These are phyloP conservation scores for Xylaria sp. DNA, from an alignment of 2,329 filamentous ascomycete genomes.

Conservation along the genomic window DNA sequence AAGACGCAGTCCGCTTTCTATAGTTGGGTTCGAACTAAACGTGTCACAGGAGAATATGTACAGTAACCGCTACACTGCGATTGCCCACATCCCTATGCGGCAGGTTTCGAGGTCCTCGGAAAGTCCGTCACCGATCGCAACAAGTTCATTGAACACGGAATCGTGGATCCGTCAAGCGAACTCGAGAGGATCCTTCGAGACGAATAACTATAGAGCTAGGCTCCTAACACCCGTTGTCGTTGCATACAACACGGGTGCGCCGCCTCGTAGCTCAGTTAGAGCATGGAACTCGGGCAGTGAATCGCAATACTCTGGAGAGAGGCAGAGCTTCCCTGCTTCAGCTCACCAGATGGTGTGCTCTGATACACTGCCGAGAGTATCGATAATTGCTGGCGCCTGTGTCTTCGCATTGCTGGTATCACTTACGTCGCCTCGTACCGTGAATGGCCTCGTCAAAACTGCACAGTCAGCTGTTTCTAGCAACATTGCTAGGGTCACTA, in stretches of 20 bases:
- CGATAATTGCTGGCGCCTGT: not conserved
- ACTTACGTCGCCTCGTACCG: not conserved
- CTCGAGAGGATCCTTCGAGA: not conserved
- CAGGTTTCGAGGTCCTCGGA: not conserved
- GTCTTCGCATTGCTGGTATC: not conserved
- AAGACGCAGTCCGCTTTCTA: conserved; percentile 9
- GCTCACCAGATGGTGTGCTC: not conserved
- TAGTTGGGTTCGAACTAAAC: conserved; percentile 4
- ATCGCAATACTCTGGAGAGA: not conserved
- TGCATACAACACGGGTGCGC: not conserved
- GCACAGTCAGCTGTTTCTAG: not conserved
- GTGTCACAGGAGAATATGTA: conserved; percentile 6
- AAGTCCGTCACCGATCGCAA: not conserved
- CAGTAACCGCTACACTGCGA: not conserved
- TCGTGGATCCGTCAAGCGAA: not conserved
- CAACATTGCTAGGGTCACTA: not conserved
- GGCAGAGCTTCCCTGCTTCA: not conserved
- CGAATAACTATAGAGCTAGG: not conserved
- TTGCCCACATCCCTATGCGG: not conserved
- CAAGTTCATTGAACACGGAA: not conserved
- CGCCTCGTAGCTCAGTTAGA: not conserved
- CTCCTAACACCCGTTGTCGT: too few relatives aligned
- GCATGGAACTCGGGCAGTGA: not conserved
- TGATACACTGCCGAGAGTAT: not conserved
- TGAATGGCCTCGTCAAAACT: not conserved